A percentile compares a stretch with the other conserved stretches of the same genome.
Evolutionary conservation across 495 filamentous ascomycete genomes (phyloP).

Genomic region (Trichoderma orchidacearum): DNA sequence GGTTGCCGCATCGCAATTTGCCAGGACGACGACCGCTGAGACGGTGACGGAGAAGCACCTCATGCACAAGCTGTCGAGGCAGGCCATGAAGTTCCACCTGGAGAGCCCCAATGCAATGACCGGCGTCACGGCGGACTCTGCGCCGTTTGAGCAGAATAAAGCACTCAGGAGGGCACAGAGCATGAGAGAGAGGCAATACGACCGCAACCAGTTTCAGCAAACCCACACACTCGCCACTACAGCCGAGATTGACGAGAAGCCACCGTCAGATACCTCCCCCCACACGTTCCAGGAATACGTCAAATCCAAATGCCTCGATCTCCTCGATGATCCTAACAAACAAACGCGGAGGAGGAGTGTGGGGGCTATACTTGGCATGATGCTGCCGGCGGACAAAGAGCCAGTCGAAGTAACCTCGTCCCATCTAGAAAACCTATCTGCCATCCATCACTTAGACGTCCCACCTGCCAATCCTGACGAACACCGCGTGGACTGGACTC

Average conservation of each 20-base stretch:
- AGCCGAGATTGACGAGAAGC: conserved; percentile 10
- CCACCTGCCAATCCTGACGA: background rate
- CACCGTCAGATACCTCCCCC: background rate
- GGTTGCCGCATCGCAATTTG: conserved; percentile 34
- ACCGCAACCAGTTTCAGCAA: conserved; percentile 21
- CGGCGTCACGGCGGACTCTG: background rate
- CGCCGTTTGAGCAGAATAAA: conserved; percentile 4
- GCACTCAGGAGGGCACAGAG: conserved; percentile 7
- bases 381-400: conserved; percentile 2
- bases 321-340: background rate
- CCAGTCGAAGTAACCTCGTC: conserved; percentile 2
- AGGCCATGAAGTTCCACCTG: conserved; percentile 19
- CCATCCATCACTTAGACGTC: background rate
- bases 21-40: conserved; percentile 28
- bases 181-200: conserved; percentile 11
- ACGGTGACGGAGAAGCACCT: conserved; percentile 17
- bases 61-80: conserved; percentile 15
- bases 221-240: conserved; percentile 9
- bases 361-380: conserved; percentile 8
- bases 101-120: conserved; percentile 7
- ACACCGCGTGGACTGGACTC: conserved; percentile 31
- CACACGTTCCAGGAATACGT: conserved; percentile 10
- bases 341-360: conserved; percentile 8
- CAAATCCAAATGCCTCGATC: background rate
- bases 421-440: conserved; percentile 2